Evolutionary conservation across 306 rosid genomes (phyloP), one percentile per base, ranked within the genome.

Genomic region (Notholithocarpus densiflorus): DNA sequence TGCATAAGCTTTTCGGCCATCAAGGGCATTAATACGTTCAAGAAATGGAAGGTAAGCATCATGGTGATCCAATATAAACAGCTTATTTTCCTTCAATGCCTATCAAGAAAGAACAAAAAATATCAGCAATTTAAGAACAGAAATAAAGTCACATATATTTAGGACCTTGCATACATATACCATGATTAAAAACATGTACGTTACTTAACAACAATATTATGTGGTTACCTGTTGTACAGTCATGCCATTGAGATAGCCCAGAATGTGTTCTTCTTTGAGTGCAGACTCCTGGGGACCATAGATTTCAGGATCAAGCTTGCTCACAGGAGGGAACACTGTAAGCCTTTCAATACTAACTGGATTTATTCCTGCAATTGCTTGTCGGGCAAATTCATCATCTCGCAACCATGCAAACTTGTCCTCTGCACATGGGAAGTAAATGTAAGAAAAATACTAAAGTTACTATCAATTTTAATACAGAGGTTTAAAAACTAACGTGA

Each of bases 341-440:
- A 95, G 89, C 65, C 82, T 91, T 85, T 95, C 97, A 52, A 95
- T 93, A 80, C 26, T 84, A 48, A 91, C 90, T 55, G 99, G 99
- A 72, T 95, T 95, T 45, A 95, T 78, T 72, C 99, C 99, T 5
- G 99, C 99, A 14, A 95, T 66, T 75, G 92, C 93, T 89, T 95
- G 94, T 2, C 99, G 94, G 19, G 81, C 99, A 77, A 95, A 95
- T 89, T 95, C 99, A 68, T 95, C 99, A 59, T 95, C 99, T 86
- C 99, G 75, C 76, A 92, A 60, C 99, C 99, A 95, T 0, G 93
- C 91, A 64, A 90, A 90, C 86, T 84, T 95, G 85, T 95, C 99
- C 96, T 93, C 98, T 94, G 84, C 86, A 86, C 37, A 48, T 74
- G 11, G 23, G 26, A 66, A 68, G 56, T 17, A 21, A 27, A 32